Evolutionary conservation across 257 asterid species (phyloP).

Genomic region (Prunella vulgaris): DNA sequence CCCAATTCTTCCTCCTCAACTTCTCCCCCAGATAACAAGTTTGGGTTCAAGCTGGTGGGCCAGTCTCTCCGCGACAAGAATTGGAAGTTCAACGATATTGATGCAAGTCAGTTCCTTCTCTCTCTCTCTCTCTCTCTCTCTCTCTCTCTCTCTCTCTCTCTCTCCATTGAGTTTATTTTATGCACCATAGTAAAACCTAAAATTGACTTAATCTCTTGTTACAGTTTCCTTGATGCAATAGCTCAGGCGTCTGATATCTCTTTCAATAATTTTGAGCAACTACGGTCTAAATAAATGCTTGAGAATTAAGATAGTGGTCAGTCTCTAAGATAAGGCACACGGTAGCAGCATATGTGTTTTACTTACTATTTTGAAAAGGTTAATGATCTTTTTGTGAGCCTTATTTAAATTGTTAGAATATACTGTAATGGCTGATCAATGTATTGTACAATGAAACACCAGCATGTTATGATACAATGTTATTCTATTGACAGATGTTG

Average conservation of each 20-base stretch:
- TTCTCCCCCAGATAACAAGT: conserved; percentile 33
- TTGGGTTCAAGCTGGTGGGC: conserved; percentile 53
- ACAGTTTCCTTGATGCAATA: background rate
- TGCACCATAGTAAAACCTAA: too few relatives aligned
- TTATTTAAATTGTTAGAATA: background rate
- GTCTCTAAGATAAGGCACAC: too few relatives aligned
- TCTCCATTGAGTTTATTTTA: too few relatives aligned
- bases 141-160: too few relatives aligned
- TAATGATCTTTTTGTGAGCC: background rate
- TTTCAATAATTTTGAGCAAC: background rate
- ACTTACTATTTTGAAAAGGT: background rate
- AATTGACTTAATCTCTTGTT: background rate
- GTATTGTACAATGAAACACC: background rate
- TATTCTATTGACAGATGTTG: conserved; percentile 45
- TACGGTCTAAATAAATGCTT: background rate
- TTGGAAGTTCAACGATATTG: conserved; percentile 70
- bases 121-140: too few relatives aligned
- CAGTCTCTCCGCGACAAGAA: conserved; percentile 50
- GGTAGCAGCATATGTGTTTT: background rate
- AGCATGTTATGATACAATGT: background rate
- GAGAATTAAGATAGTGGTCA: background rate
- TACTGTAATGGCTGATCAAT: background rate
- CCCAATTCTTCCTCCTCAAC: conserved; percentile 39
- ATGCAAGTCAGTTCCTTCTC: conserved; percentile 47
- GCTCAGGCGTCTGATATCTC: background rate